A percentile compares a stretch with the other conserved stretches of the same genome.
Evolutionary conservation across 176 grass and related monocot species (phyloP).

Genomic region (Aegilops tauschii): DNA sequence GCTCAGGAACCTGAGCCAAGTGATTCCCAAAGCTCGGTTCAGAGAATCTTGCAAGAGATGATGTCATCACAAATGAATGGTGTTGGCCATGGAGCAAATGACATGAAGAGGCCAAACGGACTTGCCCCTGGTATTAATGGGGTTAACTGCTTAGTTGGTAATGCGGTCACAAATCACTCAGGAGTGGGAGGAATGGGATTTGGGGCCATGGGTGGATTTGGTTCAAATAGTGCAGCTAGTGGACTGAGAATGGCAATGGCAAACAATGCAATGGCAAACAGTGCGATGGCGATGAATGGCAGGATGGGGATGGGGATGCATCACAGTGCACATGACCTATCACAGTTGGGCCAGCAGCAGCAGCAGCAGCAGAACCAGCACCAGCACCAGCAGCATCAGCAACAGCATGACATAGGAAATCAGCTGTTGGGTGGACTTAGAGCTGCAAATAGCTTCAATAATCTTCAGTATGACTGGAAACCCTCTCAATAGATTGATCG

Average conservation of each 20-base stretch:
- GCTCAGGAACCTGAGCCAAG: constrained; percentile 59
- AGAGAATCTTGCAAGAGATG: constrained; percentile 84
- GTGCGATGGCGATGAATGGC: constrained; percentile 63
- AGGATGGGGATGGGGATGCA: constrained; percentile 74
- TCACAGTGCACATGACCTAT: constrained; percentile 64
- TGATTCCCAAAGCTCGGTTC: constrained; percentile 87
- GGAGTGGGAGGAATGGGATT: constrained; percentile 54
- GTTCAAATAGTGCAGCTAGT: constrained; percentile 42
- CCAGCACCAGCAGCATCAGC: constrained; percentile 44
- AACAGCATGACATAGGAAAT: constrained; percentile 79
- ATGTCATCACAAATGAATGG: constrained; percentile 85
- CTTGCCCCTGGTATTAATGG: constrained; percentile 49
- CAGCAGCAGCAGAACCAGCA: constrained; percentile 50
- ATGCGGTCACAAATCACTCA: constrained; percentile 48
- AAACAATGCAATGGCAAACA: constrained; percentile 60
- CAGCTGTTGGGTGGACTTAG: constrained; percentile 73
- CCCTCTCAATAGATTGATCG: constrained; percentile 56
- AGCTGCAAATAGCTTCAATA: constrained; percentile 81
- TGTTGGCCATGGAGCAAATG: constrained; percentile 36
- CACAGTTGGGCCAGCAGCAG: constrained; percentile 55
- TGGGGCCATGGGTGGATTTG: constrained; percentile 47
- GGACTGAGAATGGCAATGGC: constrained; percentile 46
- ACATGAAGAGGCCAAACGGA: constrained; percentile 64
- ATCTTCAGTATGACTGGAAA: constrained; percentile 90
- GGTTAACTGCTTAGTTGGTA: constrained; percentile 58